Evolutionary conservation across 257 asterid species (phyloP), one percentile per base, ranked within the genome.

Genomic region (Solanum neorickii): DNA sequence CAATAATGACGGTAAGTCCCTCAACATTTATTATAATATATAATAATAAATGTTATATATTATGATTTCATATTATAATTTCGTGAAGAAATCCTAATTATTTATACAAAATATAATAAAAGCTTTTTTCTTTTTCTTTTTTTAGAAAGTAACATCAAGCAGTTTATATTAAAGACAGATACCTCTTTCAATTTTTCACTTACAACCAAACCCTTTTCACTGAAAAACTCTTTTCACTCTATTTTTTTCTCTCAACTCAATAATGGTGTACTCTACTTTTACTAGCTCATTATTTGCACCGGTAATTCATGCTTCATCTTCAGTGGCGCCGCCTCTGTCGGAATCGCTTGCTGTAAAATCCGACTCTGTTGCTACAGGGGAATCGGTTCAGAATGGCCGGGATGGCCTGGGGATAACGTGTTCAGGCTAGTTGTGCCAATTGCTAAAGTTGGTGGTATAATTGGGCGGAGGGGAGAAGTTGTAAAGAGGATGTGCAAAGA

Each of bases 321-420:
- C 35, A 35, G 69, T 21, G 14, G 69, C 29, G 69, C 69, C 6
- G 29, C 72, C 14, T 31, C 31, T 33, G 15, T 9, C 12, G 42
- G 42, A 70, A 18, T 14, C 11, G 42, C 2, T 31, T 16, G 76
- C 76, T 29, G 76, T 29, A 29, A 69, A 69, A 29, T 15, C 23
- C 0, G 41, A 12, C 23, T 23, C 69, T 13, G 27, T 60, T 23
- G 9, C 56, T 25, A 5, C 20, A 49, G 90, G 41, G 14, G 86
- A 90, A 86, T 90, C 86, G 87, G 90, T 87, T 73, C 90, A 90
- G 52, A 96, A 91, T 82, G 99, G 98, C 97, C 98, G 4, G 99
- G 97, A 2, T 96, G 98, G 99, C 99, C 99, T 6, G 99, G 99
- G 23, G 89, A 91, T 89, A 87, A 93, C 21, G 99, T 95, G 31